Evolutionary conservation across 108 stramenopile species (phyloP).

Genomic region (Fragilaria radians): DNA sequence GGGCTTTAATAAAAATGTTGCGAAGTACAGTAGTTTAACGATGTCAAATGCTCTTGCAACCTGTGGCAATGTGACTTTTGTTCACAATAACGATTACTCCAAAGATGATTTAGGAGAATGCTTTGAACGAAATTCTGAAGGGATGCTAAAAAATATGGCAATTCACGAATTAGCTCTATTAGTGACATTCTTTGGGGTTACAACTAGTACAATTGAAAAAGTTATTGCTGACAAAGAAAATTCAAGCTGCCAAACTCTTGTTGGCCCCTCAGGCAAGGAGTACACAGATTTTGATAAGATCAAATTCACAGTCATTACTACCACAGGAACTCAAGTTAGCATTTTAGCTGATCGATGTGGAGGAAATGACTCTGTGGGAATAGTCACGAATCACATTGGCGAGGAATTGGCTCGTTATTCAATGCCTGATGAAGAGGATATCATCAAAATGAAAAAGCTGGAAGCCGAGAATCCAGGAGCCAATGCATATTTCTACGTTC

Average conservation of each 20-base stretch:
- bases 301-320: constrained; percentile 92
- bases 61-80: constrained; percentile 74
- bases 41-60: constrained; percentile 55
- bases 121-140: constrained; percentile 91
- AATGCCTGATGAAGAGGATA: constrained; percentile 92
- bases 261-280: constrained; percentile 74
- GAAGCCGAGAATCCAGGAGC: constrained; percentile 84
- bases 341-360: constrained; percentile 91
- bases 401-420: constrained; percentile 77
- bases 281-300: constrained; percentile 92
- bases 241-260: constrained; percentile 70
- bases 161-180: constrained; percentile 88
- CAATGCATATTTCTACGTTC: constrained; percentile 93
- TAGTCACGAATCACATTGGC: constrained; percentile 57
- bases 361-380: constrained; percentile 73
- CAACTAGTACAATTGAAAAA: constrained; percentile 76
- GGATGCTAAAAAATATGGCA: constrained; percentile 95
- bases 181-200: constrained; percentile 83
- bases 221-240: constrained; percentile 84
- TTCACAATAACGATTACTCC: constrained; percentile 90
- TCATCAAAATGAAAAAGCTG: constrained; percentile 64
- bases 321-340: constrained; percentile 76
- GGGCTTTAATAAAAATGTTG: constrained; percentile 96
- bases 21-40: constrained; percentile 82
- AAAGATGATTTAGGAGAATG: constrained; percentile 79